These are phyloP conservation scores for Aspergillus conjunctus DNA, from an alignment of 495 filamentous ascomycete species.

Conservation along the genomic window DNA sequence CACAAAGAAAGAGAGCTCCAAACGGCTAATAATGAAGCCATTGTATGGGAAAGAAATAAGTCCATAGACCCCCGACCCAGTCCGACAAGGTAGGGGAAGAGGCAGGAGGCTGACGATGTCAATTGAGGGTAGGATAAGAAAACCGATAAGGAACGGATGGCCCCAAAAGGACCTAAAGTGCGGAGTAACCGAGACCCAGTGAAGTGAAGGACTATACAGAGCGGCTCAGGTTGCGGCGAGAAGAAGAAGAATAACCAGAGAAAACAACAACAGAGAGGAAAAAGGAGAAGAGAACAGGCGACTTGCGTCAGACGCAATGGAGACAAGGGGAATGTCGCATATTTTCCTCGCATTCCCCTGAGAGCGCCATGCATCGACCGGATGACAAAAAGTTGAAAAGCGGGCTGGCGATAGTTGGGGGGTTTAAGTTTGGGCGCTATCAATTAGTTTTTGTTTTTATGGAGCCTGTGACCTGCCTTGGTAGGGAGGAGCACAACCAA, in stretches of 20 bases:
- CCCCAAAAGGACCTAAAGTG: not conserved
- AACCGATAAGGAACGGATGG: slow-evolving; percentile 14
- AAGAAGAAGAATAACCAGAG: slow-evolving; percentile 1
- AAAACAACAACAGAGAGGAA: slow-evolving; percentile 9
- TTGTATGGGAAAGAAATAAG: slow-evolving; percentile 2
- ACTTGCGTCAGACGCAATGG: not conserved
- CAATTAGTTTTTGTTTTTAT: too few species aligned
- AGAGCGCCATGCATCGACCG: not conserved
- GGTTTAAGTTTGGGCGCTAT: too few species aligned
- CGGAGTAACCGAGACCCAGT: not conserved
- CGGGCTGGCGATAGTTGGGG: too few species aligned
- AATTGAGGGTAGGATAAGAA: slow-evolving; percentile 9
- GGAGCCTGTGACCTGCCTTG: too few species aligned
- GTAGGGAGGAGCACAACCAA: too few species aligned
- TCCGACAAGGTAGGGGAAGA: not conserved
- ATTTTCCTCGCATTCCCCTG: not conserved
- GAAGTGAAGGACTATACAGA: not conserved
- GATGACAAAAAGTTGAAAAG: too few species aligned
- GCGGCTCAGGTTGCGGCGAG: not conserved
- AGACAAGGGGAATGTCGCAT: not conserved
- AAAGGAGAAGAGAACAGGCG: slow-evolving; percentile 2
- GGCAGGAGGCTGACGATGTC: slow-evolving; percentile 6
- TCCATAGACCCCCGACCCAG: not conserved
- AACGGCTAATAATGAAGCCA: slow-evolving; percentile 20
- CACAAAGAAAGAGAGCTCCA: slow-evolving; percentile 29